A percentile compares a stretch with the other conserved stretches of the same genome.
Conservation (phyloP, 2,329 filamentous ascomycete species). For the Fusarium sacchari region DNA sequence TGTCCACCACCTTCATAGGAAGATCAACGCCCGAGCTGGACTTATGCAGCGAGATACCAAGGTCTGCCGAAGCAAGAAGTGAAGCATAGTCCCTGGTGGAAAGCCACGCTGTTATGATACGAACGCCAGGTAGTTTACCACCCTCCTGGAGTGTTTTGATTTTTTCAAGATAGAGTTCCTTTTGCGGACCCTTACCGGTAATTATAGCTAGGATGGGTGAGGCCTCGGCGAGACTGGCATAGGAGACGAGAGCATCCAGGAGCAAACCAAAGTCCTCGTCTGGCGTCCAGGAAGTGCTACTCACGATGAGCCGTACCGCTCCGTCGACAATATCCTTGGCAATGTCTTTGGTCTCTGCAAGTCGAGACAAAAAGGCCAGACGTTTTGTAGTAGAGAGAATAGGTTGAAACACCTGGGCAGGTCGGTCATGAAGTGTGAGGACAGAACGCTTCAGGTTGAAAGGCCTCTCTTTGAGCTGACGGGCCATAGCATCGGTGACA, state of each 20-base stretch:
- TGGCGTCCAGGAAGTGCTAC: constrained; percentile 95
- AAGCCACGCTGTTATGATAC: constrained; percentile 85
- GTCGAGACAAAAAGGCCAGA: constrained; percentile 67
- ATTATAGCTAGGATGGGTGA: constrained; percentile 88
- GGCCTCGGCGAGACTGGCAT: constrained; percentile 63
- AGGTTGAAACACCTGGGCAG: constrained; percentile 83
- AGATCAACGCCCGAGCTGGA: constrained; percentile 95
- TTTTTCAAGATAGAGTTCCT: constrained; percentile 75
- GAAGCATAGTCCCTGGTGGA: constrained; percentile 84
- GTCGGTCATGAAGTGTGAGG: constrained; percentile 84
- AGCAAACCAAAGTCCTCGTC: constrained; percentile 95
- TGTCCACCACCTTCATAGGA: constrained; percentile 99
- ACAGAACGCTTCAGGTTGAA: constrained; percentile 74
- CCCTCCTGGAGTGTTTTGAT: constrained; percentile 70
- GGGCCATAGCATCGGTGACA: constrained; percentile 89
- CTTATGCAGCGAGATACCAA: constrained; percentile 91
- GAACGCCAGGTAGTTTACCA: constrained; percentile 74
- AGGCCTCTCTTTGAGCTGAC: constrained; percentile 70
- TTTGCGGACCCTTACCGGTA: constrained; percentile 91
- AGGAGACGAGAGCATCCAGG: constrained; percentile 81
- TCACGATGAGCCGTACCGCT: constrained; percentile 78
- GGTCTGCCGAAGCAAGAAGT: constrained; percentile 84
- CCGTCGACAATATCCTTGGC: constrained; percentile 68
- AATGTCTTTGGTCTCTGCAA: constrained; percentile 72
- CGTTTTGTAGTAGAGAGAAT: constrained; percentile 60